A percentile compares a stretch with the other conserved stretches of the same genome.
These are phyloP conservation scores for Ophiocordyceps camponoti-floridani DNA, from an alignment of 2,329 filamentous ascomycete species.

Conservation along the genomic window DNA sequence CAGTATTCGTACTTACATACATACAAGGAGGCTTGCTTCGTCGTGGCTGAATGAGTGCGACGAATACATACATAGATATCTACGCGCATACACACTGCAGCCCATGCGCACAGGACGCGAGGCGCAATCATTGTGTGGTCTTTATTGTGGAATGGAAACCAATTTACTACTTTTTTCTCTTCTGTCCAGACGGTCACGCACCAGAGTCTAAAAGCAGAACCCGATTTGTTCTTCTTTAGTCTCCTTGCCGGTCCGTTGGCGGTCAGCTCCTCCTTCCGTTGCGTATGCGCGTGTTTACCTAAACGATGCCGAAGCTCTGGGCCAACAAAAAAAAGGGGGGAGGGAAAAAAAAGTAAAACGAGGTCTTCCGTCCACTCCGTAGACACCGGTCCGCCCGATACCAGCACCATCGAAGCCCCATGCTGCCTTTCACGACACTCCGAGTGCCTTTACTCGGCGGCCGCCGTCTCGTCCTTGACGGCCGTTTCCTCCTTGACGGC, in stretches of 20 bases:
- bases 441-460: conserved; percentile 33
- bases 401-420: conserved; percentile 13
- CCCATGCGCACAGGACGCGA: no score
- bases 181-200: conserved; percentile 38
- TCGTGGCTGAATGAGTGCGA: no score
- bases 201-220: conserved; percentile 38
- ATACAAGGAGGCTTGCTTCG: no score
- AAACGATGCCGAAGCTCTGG: conserved; percentile 29
- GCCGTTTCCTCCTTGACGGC: conserved; percentile 28
- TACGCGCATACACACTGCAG: no score
- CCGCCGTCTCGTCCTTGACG: conserved; percentile 52
- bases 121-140: conserved; percentile 5
- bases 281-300: conserved; percentile 24
- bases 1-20: no score
- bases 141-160: conserved; percentile 22
- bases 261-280: conserved; percentile 16
- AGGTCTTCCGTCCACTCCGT: conserved; percentile 44
- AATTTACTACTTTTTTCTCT: conserved; percentile 29
- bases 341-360: conserved; percentile 30
- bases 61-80: no score
- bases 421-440: conserved; percentile 9
- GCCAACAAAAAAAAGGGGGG: conserved; percentile 8
- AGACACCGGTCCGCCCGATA: conserved; percentile 41
- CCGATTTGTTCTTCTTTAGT: conserved; percentile 27
- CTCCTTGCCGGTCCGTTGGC: conserved; percentile 19